These are phyloP conservation scores for Benincasa hispida DNA, from an alignment of 306 rosid species.

Conservation along the genomic window DNA sequence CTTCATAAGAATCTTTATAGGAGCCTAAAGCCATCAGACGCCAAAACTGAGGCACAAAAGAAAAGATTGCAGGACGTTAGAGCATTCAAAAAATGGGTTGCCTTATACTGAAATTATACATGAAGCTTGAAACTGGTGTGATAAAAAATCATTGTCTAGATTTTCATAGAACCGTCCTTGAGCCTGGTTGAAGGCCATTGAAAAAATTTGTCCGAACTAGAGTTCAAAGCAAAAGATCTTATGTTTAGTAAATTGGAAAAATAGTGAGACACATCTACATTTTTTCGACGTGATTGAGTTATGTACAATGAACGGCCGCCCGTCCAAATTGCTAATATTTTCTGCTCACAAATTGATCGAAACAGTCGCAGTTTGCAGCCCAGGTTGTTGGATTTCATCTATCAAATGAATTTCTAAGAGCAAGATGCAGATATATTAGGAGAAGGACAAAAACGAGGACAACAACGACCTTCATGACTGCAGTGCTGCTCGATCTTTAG, in stretches of 20 bases:
- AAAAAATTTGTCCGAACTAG: not conserved
- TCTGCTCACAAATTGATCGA: too few species aligned
- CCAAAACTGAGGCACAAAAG: conserved; percentile 66
- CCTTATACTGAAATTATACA: not conserved
- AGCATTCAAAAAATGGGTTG: conserved; percentile 63
- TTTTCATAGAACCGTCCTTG: not conserved
- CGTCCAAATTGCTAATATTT: too few species aligned
- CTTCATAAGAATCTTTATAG: conserved; percentile 66
- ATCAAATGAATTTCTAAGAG: conserved; percentile 47
- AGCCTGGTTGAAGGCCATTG: not conserved
- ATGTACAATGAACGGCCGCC: too few species aligned
- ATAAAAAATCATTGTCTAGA: not conserved
- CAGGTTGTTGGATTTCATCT: not conserved
- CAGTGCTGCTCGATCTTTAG: conserved; percentile 41
- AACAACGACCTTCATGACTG: not conserved
- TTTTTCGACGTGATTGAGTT: too few species aligned
- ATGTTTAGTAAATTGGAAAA: too few species aligned
- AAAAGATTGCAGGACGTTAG: conserved; percentile 55
- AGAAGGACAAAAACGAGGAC: conserved; percentile 31
- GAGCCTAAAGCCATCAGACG: conserved; percentile 46
- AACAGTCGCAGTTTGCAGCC: not conserved
- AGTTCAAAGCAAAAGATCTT: too few species aligned
- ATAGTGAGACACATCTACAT: too few species aligned
- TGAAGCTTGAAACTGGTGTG: not conserved
- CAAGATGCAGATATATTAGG: conserved; percentile 63